These are phyloP conservation scores for Trypethelium eluteriae DNA, from an alignment of 495 filamentous ascomycete genomes.

Conservation along the genomic window DNA sequence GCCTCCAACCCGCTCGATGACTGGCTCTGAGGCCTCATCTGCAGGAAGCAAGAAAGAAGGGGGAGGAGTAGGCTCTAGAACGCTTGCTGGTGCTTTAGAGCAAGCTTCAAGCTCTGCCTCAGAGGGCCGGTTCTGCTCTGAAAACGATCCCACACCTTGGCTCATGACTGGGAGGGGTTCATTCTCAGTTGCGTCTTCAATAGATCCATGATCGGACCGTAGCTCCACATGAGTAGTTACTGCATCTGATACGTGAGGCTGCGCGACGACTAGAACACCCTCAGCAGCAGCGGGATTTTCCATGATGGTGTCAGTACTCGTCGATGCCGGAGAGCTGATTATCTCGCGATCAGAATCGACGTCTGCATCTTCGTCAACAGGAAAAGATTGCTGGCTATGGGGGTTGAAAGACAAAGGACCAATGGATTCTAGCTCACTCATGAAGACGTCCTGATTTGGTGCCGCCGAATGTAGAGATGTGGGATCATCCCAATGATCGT, in stretches of 20 bases:
- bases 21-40: background rate
- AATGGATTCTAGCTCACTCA: background rate
- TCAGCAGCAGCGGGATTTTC: background rate
- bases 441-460: background rate
- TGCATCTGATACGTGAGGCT: background rate
- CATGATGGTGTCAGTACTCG: background rate
- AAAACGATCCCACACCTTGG: no score
- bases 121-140: no score
- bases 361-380: background rate
- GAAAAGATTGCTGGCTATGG: background rate
- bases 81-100: no score
- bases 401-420: background rate
- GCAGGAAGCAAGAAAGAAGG: no score
- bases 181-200: no score
- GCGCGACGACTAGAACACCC: background rate
- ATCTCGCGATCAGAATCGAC: background rate
- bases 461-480: background rate
- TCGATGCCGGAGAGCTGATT: background rate
- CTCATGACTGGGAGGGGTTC: no score
- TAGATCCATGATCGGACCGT: no score
- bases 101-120: no score
- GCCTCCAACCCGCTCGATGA: background rate
- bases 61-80: no score
- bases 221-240: background rate
- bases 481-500: background rate